A percentile compares a stretch with the other conserved stretches of the same genome.
Conservation (phyloP, 805 yeast genomes). For the Nadsonia fulvescens region DNA sequence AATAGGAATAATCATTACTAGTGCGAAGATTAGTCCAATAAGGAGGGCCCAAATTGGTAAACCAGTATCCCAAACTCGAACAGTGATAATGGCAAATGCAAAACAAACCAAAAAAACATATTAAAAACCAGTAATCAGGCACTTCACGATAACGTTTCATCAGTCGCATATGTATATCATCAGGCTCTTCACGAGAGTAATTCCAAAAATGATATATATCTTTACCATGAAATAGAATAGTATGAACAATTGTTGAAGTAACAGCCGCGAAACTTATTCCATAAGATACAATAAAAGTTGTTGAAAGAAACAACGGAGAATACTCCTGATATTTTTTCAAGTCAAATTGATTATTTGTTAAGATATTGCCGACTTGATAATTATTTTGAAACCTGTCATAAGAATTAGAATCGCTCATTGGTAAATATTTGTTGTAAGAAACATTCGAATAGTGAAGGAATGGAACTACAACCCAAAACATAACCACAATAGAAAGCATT, state of each 20-base stretch:
- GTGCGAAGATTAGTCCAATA: slow-evolving; percentile 33
- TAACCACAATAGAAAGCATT: slow-evolving; percentile 28
- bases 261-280: slow-evolving; percentile 49
- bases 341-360: slow-evolving; percentile 27
- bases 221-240: slow-evolving; percentile 36
- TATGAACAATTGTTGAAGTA: slow-evolving; percentile 40
- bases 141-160: slow-evolving; percentile 42
- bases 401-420: slow-evolving; percentile 31
- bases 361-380: slow-evolving; percentile 33
- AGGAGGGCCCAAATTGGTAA: slow-evolving; percentile 46
- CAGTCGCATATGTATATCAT: slow-evolving; percentile 36
- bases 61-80: slow-evolving; percentile 26
- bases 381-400: slow-evolving; percentile 32
- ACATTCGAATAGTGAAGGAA: slow-evolving; percentile 34
- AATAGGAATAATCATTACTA: slow-evolving; percentile 40
- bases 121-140: slow-evolving; percentile 45
- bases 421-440: slow-evolving; percentile 43
- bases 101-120: slow-evolving; percentile 29
- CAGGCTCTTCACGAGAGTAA: slow-evolving; percentile 24
- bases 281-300: slow-evolving; percentile 40
- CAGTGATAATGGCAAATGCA: slow-evolving; percentile 24
- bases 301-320: slow-evolving; percentile 45
- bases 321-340: slow-evolving; percentile 32
- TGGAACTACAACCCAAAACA: slow-evolving; percentile 37
- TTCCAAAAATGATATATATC: slow-evolving; percentile 33